Evolutionary conservation across 2,329 filamentous ascomycete genomes (phyloP), one percentile per base, ranked within the genome.

Genomic region (Leptoxyphium fumago): DNA sequence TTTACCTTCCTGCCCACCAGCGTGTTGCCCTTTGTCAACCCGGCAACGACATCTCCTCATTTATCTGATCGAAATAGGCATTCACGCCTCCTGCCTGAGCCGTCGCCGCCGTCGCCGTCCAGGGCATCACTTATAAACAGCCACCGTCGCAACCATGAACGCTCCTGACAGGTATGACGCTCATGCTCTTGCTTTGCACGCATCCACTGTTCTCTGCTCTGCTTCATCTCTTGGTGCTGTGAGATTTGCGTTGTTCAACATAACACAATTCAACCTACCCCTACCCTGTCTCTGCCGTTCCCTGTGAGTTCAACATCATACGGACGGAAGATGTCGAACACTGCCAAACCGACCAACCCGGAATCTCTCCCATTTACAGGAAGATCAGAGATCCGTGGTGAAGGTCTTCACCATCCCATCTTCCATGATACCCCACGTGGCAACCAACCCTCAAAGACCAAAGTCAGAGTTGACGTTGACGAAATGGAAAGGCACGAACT

Each of bases 401-500:
- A 21, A 17, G 29, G 21, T 29, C 40, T 42, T 36, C 38, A 13
- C 28, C 38, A 41, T 29, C 14, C 17, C 36, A 41, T 44, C 45
- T 47, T 44, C 13, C n/a, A 44, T 38, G 39, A 45, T 28, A 44
- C 14, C 34, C 26, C 40, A 42, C 38, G 14, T 41, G 29, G 32
- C 29, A 15, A 11, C 14, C 39, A 10, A 34, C 42, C 41, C 18
- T 39, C 26, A 38, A 43, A 49, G 10, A 48, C 51, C n/a, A 44
- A 46, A 11, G 47, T 56, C 10, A 48, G 54, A 11, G 30, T 48
- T 5, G 41, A 45, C 41, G 40, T 50, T 62, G 61, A 66, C 50
- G 36, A 48, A 3, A 50, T 52, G 26, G 46, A 58, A 50, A 96
- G 91, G 60, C 94, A 93, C 69, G 91, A 96, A 72, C 77, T 93